Evolutionary conservation across 768 basidiomycete species (phyloP).

Genomic region (Mycena metata): DNA sequence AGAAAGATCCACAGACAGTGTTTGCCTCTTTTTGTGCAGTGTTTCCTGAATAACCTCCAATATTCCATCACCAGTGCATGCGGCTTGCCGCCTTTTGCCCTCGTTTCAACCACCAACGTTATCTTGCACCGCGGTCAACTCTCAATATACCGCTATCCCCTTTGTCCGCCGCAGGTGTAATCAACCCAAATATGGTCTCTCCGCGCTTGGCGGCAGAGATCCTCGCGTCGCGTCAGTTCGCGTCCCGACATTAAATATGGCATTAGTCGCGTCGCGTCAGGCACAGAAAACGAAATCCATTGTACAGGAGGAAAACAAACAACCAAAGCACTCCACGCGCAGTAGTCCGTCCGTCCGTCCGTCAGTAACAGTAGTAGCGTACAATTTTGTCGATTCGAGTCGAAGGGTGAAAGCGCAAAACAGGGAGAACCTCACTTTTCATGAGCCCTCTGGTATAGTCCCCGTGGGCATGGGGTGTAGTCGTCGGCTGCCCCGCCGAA

Average conservation of each 20-base stretch:
- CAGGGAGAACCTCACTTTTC: background rate
- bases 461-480: background rate
- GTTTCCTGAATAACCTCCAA: background rate
- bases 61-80: slow-evolving; percentile 18
- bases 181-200: slow-evolving; percentile 7
- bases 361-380: slow-evolving; percentile 6
- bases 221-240: background rate
- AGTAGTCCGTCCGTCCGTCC: slow-evolving; percentile 7
- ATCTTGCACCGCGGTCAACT: slow-evolving; percentile 7
- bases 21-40: background rate
- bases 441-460: background rate
- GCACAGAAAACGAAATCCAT: background rate
- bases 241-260: too few relatives aligned
- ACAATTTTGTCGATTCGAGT: too few relatives aligned
- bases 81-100: slow-evolving; percentile 19
- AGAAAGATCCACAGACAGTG: background rate
- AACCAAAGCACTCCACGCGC: background rate
- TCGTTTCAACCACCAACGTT: background rate
- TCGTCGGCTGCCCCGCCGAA: slow-evolving; percentile 22
- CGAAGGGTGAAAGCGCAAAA: background rate
- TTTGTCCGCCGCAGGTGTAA: background rate
- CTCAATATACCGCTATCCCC: background rate
- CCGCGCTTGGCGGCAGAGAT: slow-evolving; percentile 2
- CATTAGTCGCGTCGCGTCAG: too few relatives aligned
- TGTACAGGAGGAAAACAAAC: background rate